These are phyloP conservation scores for Scenedesmus sp. DNA, from an alignment of 163 green algal species.

Conservation along the genomic window DNA sequence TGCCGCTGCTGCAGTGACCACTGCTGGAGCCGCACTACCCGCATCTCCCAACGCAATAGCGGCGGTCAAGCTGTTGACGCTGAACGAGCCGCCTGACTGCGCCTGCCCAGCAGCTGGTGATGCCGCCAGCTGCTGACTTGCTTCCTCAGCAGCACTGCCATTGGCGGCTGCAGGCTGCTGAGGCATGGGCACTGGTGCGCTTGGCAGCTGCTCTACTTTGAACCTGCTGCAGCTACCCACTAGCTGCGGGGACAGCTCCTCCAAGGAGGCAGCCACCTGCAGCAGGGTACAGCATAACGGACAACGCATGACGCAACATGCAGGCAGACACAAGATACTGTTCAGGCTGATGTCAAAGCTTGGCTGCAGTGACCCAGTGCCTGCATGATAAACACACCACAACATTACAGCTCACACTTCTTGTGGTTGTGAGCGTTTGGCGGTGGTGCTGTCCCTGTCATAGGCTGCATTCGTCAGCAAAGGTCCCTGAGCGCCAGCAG, in stretches of 20 bases:
- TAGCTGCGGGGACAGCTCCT: conserved; percentile 33
- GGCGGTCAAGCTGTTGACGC: conserved; percentile 1
- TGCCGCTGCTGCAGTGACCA: neutral
- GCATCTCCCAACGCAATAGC: neutral
- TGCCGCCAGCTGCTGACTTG: neutral
- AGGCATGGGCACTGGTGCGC: neutral
- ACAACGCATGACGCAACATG: neutral
- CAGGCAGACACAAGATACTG: neutral
- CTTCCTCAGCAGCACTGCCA: neutral
- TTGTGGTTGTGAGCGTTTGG: neutral
- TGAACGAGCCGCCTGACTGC: neutral
- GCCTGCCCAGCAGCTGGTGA: neutral
- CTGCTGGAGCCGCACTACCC: neutral
- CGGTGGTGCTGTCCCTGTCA: too few species aligned
- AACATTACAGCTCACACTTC: neutral
- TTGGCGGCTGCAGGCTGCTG: conserved; percentile 36
- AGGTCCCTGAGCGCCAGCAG: neutral
- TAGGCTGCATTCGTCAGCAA: neutral
- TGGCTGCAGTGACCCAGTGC: too few species aligned
- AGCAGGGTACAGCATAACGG: neutral
- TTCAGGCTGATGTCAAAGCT: neutral
- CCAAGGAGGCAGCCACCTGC: conserved; percentile 52
- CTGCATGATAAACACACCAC: neutral
- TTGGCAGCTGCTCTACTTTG: conserved; percentile 46
- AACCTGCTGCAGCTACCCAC: conserved; percentile 58